Conservation (phyloP, 768 basidiomycete genomes). For the Amanita pseudoporphyria region DNA sequence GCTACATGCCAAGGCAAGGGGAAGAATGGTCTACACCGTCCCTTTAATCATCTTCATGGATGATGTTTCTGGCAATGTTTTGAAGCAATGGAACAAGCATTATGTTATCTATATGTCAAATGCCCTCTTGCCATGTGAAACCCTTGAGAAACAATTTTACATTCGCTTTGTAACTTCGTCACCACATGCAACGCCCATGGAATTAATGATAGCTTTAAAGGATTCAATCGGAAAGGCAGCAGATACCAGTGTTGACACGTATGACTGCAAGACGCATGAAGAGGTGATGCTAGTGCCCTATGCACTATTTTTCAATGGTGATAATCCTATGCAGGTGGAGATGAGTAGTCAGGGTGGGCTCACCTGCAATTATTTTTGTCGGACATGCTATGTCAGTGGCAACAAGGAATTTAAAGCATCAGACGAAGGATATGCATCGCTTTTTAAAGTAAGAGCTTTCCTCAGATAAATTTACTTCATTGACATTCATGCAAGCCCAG, state of each 20-base stretch:
- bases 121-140: constrained; percentile 15
- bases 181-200: constrained; percentile 23
- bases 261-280: constrained; percentile 15
- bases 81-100: constrained; percentile 40
- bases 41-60: constrained; percentile 34
- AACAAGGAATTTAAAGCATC: constrained; percentile 8
- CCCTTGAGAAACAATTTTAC: constrained; percentile 22
- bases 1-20: constrained; percentile 19
- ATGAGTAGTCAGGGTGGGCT: constrained; percentile 34
- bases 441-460: constrained; percentile 15
- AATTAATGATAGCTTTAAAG: too few relatives aligned
- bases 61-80: constrained; percentile 33
- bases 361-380: constrained; percentile 28
- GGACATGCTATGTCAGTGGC: constrained; percentile 26
- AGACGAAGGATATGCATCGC: constrained; percentile 13
- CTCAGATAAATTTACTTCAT: too few relatives aligned
- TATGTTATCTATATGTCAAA: constrained; percentile 27
- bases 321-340: constrained; percentile 40
- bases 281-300: constrained; percentile 17
- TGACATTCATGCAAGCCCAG: too few relatives aligned
- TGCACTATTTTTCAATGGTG: constrained; percentile 26
- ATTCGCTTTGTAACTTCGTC: constrained; percentile 20
- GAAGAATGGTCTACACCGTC: constrained; percentile 20
- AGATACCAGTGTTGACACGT: constrained; percentile 32
- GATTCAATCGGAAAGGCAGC: too few relatives aligned